Percentiles rank a stretch among this genome's conserved stretches.
Evolutionary conservation across 345 rosid species (phyloP).

Genomic region (Eucalyptus erythrocorys): DNA sequence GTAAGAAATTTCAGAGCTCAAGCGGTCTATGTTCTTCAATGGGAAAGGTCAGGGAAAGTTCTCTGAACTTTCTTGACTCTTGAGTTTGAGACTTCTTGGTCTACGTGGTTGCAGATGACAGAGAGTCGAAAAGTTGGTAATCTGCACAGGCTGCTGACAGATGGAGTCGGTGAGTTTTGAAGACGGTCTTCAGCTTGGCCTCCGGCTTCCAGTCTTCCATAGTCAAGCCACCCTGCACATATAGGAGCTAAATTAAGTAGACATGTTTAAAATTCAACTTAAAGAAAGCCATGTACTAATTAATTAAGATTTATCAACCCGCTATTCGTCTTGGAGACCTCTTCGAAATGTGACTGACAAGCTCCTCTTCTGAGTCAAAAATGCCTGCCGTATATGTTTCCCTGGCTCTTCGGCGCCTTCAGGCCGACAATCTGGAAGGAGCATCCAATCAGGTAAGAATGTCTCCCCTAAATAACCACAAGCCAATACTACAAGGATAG

Average conservation of each 20-base stretch:
- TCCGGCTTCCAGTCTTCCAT: not conserved
- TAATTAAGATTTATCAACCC: slow-evolving; percentile 17
- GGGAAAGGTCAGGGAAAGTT: not conserved
- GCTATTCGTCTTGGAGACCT: slow-evolving; percentile 47
- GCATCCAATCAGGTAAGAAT: not conserved
- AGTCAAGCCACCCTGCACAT: not conserved
- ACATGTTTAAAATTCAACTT: not conserved
- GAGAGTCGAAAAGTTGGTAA: not conserved
- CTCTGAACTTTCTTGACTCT: not conserved
- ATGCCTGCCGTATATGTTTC: slow-evolving; percentile 71
- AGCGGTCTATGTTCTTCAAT: not conserved
- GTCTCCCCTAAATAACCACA: not conserved
- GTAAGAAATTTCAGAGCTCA: not conserved
- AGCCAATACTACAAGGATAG: not conserved
- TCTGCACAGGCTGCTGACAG: not conserved
- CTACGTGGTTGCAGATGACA: not conserved
- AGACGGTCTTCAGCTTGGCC: not conserved
- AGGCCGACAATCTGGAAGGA: slow-evolving; percentile 36
- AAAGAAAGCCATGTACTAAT: not conserved
- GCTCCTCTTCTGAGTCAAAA: slow-evolving; percentile 73
- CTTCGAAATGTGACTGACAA: slow-evolving; percentile 73
- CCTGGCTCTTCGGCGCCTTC: too few species aligned
- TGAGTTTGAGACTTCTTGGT: not conserved
- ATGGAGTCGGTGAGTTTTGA: not conserved
- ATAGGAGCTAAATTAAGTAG: not conserved